Conservation (phyloP, 164 flowering plant genomes). For the Berberis thunbergii region DNA sequence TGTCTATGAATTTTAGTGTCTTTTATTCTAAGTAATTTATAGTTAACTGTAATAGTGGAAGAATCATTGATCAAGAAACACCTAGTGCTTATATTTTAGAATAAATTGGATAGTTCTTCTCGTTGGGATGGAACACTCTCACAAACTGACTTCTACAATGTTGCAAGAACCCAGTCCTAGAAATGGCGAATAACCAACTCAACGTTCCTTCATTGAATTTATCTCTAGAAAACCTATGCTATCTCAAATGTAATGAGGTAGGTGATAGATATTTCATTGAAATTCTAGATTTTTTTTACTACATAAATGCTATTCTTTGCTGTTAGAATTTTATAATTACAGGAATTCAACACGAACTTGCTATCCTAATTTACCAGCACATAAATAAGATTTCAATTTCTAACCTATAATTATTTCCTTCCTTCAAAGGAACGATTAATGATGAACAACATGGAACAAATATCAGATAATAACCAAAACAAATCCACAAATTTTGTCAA, state of each 20-base stretch:
- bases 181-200: constrained; percentile 37
- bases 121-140: constrained; percentile 53
- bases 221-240: constrained; percentile 32
- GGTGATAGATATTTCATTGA: constrained; percentile 3
- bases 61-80: no score
- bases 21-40: no score
- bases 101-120: constrained; percentile 16
- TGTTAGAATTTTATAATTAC: constrained; percentile 3
- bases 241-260: constrained; percentile 25
- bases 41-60: no score
- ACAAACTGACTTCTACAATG: constrained; percentile 24
- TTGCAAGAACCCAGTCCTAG: constrained; percentile 35
- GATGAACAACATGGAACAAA: no score
- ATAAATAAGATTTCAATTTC: no score
- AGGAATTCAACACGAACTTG: constrained; percentile 14
- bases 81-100: neutral
- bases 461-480: no score
- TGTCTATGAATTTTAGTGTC: no score
- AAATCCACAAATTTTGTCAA: no score
- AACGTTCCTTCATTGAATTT: constrained; percentile 46
- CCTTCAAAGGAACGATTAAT: no score
- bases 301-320: neutral
- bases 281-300: neutral
- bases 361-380: no score
- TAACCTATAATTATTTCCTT: no score